phyloP scores from a whole-genome alignment of 495 filamentous ascomycete genomes.

The Bacidia rubella region DNA sequence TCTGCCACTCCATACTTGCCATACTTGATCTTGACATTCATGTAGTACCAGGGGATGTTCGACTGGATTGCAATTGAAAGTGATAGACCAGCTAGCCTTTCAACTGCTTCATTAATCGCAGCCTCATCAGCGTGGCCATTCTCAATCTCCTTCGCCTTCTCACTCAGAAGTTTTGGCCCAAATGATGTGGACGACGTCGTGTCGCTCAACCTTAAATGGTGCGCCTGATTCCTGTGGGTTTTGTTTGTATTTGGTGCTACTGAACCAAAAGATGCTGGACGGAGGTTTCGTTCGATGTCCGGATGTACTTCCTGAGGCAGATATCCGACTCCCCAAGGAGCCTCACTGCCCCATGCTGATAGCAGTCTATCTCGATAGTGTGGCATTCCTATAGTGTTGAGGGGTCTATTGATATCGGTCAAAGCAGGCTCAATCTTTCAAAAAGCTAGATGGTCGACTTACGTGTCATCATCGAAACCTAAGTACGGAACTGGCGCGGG shows the following conservation, averaged over 20 bases:
- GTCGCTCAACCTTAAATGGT: conserved; percentile 48
- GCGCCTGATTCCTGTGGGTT: conserved; percentile 64
- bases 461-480: conserved; percentile 60
- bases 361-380: conserved; percentile 79
- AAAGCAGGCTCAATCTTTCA: not conserved
- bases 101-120: conserved; percentile 46
- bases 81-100: conserved; percentile 45
- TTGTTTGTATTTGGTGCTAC: conserved; percentile 69
- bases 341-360: conserved; percentile 78
- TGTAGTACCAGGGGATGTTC: conserved; percentile 75
- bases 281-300: conserved; percentile 52
- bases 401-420: conserved; percentile 41
- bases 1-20: conserved; percentile 95
- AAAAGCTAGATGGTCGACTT: conserved; percentile 20
- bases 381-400: conserved; percentile 81
- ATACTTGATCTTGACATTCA: conserved; percentile 90
- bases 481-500: conserved; percentile 35
- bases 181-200: conserved; percentile 40
- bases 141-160: conserved; percentile 46
- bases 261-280: conserved; percentile 53
- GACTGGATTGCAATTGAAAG: conserved; percentile 46
- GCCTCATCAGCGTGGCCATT: conserved; percentile 24
- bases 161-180: conserved; percentile 82
- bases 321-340: conserved; percentile 69
- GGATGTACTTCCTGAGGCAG: conserved; percentile 66